Percentiles rank a stretch among this genome's conserved stretches.
Evolutionary conservation across 2,329 filamentous ascomycete genomes (phyloP).

Genomic region (Pezicula carpinea): DNA sequence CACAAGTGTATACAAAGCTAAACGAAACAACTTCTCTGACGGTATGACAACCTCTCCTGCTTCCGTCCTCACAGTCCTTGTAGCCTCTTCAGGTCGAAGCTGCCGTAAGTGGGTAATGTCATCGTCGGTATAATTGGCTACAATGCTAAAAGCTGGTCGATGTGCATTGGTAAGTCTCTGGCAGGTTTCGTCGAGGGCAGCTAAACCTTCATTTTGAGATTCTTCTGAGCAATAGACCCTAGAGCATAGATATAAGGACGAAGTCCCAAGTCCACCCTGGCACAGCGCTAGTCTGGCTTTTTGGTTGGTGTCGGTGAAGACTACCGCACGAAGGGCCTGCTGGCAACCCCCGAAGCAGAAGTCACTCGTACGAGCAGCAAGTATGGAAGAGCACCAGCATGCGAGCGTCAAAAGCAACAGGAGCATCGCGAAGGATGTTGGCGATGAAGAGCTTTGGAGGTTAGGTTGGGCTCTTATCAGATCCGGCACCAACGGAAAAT

Average conservation of each 20-base stretch:
- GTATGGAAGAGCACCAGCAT: no score
- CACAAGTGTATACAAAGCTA: slow-evolving; percentile 36
- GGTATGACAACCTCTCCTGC: slow-evolving; percentile 32
- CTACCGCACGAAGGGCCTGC: not conserved
- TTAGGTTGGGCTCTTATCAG: no score
- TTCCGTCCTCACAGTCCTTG: not conserved
- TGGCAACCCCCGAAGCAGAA: slow-evolving; percentile 1
- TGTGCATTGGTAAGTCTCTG: slow-evolving; percentile 9
- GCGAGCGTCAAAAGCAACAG: no score
- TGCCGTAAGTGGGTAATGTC: slow-evolving; percentile 28
- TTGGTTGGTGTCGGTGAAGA: not conserved
- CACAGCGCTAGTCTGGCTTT: slow-evolving; percentile 18
- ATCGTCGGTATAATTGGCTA: slow-evolving; percentile 31
- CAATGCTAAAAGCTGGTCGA: slow-evolving; percentile 31
- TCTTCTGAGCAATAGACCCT: slow-evolving; percentile 30
- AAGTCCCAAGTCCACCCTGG: slow-evolving; percentile 23
- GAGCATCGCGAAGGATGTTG: no score
- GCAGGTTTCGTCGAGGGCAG: not conserved
- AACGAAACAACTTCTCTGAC: slow-evolving; percentile 27
- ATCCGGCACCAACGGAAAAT: no score
- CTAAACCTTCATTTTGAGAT: slow-evolving; percentile 16
- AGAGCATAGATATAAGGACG: slow-evolving; percentile 35
- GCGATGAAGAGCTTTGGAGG: no score
- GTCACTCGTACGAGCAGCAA: not conserved
- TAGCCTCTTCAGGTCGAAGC: slow-evolving; percentile 26